Evolutionary conservation across 306 rosid species (phyloP), one percentile per base, ranked within the genome.

Genomic region (Acacia acuminata): DNA sequence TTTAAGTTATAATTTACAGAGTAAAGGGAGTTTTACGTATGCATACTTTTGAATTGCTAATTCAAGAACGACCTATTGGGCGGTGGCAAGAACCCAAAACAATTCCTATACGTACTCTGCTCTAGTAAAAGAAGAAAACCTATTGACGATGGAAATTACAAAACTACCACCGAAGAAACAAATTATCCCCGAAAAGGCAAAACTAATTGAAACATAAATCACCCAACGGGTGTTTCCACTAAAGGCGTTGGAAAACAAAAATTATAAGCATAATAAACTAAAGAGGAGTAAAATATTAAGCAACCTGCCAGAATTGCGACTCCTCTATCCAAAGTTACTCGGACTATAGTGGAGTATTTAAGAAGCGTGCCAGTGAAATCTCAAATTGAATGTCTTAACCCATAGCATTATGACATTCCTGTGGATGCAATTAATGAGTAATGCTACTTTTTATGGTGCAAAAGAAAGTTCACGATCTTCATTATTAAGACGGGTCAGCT

Each of bases 331-430:
- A 76, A 75, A 77, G 68, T 38, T 83, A 81, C 82, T 73, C 1
- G 42, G 42, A 38, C 42, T 38, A 38, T 38, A 5, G 42, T 38
- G 42, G 8, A 43, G 13, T 44, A 44, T 10, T 9, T 9, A 43
- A 43, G 47, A 43, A 43, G 47, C 47, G 10, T 9, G 47, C 11
- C 10, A 8, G 13, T 10, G 13, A 43, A 8, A 36, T 43, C 47
- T 43, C 47, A 8, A 2, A 10, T 40, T 88, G 78, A 88, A 63
- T 76, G 53, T 80, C 79, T 69, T 81, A 30, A 79, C 82, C 85
- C 51, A 82, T 90, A 96, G 99, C 99, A 94, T 34, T 94, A 98
- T 68, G 98, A 96, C 89, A 89, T 92, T 82, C 97, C 92, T 42
- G 98, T 93, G 77, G 99, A 96, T 86, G 42, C 42, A 38, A 38